Evolutionary conservation across 495 filamentous ascomycete species (phyloP).

Genomic region (Astrocystis sublimbata): DNA sequence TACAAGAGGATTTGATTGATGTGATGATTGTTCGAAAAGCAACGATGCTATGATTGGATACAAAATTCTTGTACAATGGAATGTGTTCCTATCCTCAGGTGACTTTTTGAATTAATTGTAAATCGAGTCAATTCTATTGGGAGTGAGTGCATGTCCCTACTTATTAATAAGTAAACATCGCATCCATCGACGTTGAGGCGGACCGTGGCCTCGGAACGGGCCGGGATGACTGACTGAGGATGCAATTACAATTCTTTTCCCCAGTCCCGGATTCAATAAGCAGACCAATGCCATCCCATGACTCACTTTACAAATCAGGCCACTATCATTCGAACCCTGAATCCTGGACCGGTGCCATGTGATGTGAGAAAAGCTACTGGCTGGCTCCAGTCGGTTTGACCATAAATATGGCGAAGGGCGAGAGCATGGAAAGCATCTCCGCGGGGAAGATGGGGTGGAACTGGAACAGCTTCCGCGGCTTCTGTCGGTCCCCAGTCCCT

Average conservation of each 20-base stretch:
- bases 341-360: background rate
- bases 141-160: no score
- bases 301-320: background rate
- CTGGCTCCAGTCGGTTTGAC: background rate
- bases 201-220: background rate
- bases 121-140: no score
- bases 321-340: constrained; percentile 3
- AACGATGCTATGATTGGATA: background rate
- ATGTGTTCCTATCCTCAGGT: no score
- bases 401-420: no score
- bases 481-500: no score
- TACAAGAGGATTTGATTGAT: no score
- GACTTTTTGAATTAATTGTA: no score
- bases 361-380: no score
- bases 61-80: background rate
- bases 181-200: background rate
- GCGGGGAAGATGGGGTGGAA: constrained; percentile 4
- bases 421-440: no score
- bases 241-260: background rate
- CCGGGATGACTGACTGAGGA: background rate
- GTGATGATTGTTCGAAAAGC: background rate
- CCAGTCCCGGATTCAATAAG: no score
- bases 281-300: background rate
- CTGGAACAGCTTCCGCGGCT: no score
- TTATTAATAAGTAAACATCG: background rate